Evolutionary conservation across 2,329 filamentous ascomycete genomes (phyloP).

Genomic region (Diplocarpon rosae): DNA sequence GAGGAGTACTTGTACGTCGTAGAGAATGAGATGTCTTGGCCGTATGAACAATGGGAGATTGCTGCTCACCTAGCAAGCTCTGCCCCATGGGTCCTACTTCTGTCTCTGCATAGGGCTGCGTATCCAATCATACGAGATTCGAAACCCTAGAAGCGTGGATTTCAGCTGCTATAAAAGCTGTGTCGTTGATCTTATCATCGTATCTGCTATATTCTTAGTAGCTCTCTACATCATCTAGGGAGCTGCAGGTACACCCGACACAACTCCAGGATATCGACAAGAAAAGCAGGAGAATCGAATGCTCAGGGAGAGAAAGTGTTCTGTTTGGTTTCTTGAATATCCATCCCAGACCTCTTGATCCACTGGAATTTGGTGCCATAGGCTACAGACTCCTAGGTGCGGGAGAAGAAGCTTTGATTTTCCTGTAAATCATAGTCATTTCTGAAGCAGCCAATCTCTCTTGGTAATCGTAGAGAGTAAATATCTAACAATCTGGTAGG

Average conservation of each 20-base stretch:
- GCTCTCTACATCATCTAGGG: too few relatives aligned
- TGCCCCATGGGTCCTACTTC: constrained; percentile 47
- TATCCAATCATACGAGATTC: constrained; percentile 48
- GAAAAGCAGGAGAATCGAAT: neutral
- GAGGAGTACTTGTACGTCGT: constrained; percentile 37
- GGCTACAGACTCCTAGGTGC: constrained; percentile 31
- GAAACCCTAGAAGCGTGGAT: constrained; percentile 55
- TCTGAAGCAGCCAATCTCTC: constrained; percentile 43
- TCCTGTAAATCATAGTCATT: constrained; percentile 54
- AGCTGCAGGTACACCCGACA: too few relatives aligned
- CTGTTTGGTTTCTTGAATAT: constrained; percentile 52
- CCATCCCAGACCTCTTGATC: constrained; percentile 39
- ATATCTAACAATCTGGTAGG: constrained; percentile 37
- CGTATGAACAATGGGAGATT: constrained; percentile 45
- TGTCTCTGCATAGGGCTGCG: constrained; percentile 39
- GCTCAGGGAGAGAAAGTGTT: constrained; percentile 54
- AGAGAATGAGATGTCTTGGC: constrained; percentile 44
- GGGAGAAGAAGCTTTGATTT: constrained; percentile 58
- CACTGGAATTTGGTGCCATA: constrained; percentile 29
- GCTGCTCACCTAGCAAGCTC: constrained; percentile 60
- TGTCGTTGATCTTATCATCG: constrained; percentile 59
- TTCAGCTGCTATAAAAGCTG: constrained; percentile 62
- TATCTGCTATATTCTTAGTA: constrained; percentile 20
- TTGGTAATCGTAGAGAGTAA: constrained; percentile 46
- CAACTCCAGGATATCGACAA: too few relatives aligned